A percentile compares a stretch with the other conserved stretches of the same genome.
Conservation (phyloP, 805 yeast genomes). For the Kodamaea hsintzibuensis region DNA sequence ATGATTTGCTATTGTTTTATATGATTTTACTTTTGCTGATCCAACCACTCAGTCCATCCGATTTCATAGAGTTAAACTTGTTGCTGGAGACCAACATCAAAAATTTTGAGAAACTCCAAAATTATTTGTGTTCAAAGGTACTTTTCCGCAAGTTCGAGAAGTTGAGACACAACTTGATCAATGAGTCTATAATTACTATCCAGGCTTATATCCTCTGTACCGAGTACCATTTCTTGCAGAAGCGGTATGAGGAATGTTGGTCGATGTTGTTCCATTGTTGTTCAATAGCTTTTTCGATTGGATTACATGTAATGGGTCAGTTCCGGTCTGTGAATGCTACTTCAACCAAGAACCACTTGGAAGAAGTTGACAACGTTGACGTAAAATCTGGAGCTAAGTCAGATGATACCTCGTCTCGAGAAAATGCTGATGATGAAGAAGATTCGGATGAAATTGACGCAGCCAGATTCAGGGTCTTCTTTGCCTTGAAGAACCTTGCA, state of each 20-base stretch:
- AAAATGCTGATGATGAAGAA: slow-evolving; percentile 26
- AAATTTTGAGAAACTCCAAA: slow-evolving; percentile 20
- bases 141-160: slow-evolving; percentile 44
- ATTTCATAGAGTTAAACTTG: slow-evolving; percentile 20
- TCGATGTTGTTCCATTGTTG: slow-evolving; percentile 50
- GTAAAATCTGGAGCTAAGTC: neutral
- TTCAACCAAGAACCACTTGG: slow-evolving; percentile 1
- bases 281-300: slow-evolving; percentile 51
- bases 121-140: slow-evolving; percentile 19
- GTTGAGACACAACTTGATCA: slow-evolving; percentile 46
- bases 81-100: slow-evolving; percentile 19
- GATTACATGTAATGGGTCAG: slow-evolving; percentile 47
- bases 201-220: slow-evolving; percentile 52
- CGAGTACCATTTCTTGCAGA: slow-evolving; percentile 50
- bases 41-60: slow-evolving; percentile 35
- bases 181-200: slow-evolving; percentile 49
- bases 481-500: slow-evolving; percentile 48
- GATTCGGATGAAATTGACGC: slow-evolving; percentile 25
- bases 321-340: slow-evolving; percentile 15
- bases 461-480: slow-evolving; percentile 48
- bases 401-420: slow-evolving; percentile 3
- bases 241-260: slow-evolving; percentile 54
- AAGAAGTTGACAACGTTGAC: neutral
- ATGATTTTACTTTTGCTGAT: slow-evolving; percentile 46
- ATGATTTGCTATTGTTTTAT: slow-evolving; percentile 46